phyloP scores from a whole-genome alignment of 495 filamentous ascomycete species.

The Cercophora scortea region DNA sequence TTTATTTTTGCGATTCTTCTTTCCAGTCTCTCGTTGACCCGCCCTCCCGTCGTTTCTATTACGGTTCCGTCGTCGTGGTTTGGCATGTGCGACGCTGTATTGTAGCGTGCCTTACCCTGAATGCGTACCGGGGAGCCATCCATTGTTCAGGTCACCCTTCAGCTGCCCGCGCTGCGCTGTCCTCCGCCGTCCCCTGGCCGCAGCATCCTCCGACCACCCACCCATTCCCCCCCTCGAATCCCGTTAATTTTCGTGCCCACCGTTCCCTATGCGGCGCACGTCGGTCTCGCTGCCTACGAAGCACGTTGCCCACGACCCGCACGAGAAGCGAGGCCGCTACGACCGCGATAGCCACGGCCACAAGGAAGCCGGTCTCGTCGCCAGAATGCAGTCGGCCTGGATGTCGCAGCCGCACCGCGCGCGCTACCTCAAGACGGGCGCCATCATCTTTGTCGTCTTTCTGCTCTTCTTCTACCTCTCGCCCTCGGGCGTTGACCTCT shows the following conservation, averaged over 20 bases:
- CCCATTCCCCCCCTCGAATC: background rate
- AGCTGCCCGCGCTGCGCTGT: background rate
- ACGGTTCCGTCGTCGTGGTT: background rate
- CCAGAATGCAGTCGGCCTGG: constrained; percentile 45
- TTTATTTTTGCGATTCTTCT: background rate
- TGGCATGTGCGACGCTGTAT: background rate
- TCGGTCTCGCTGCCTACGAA: constrained; percentile 53
- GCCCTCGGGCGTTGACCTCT: constrained; percentile 43
- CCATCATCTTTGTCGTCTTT: constrained; percentile 65
- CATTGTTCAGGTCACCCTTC: background rate
- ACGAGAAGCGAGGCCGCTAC: constrained; percentile 53
- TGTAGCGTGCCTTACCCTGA: background rate
- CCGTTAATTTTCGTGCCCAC: background rate
- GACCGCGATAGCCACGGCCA: constrained; percentile 19
- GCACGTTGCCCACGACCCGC: constrained; percentile 46
- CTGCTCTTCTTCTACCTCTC: constrained; percentile 70
- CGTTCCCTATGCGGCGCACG: constrained; percentile 45
- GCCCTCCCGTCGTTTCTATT: background rate
- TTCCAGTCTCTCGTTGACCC: constrained; percentile 3
- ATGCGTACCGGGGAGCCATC: background rate
- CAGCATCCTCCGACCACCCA: background rate
- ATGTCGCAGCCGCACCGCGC: constrained; percentile 68
- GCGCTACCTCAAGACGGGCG: constrained; percentile 75
- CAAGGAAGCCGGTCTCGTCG: constrained; percentile 34
- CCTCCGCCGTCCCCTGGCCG: background rate